Percentiles rank a stretch among this genome's conserved stretches.
Conservation (phyloP, 2,329 filamentous ascomycete species). For the Apiospora kogelbergensis region DNA sequence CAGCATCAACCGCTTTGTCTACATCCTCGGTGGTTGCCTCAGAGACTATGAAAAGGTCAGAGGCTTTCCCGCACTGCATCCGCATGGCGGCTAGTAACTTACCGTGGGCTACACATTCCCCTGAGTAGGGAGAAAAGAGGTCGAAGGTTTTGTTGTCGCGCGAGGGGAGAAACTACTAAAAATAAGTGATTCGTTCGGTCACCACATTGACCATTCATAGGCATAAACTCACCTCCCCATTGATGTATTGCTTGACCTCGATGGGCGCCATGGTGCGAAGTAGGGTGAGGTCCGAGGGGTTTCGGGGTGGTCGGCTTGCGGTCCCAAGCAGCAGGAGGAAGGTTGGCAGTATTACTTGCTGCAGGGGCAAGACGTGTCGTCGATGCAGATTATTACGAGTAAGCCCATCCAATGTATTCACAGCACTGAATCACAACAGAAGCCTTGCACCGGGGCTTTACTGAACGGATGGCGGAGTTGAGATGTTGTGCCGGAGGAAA, state of each 20-base stretch:
- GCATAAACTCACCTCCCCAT: conserved; percentile 16
- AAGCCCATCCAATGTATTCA: not conserved
- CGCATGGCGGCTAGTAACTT: not conserved
- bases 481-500: not conserved
- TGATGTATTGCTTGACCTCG: conserved; percentile 18
- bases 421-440: not conserved
- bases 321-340: not conserved
- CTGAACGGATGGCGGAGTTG: no score
- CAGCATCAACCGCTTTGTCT: conserved; percentile 24
- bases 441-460: not conserved
- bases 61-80: not conserved
- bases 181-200: not conserved
- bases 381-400: not conserved
- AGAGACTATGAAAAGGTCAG: conserved; percentile 7
- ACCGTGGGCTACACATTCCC: conserved; percentile 17
- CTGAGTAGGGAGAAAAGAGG: conserved; percentile 19
- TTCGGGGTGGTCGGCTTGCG: not conserved
- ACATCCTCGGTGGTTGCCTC: conserved; percentile 24
- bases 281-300: not conserved
- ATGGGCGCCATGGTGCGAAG: conserved; percentile 14
- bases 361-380: not conserved
- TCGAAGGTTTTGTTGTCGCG: conserved; percentile 19
- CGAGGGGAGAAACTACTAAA: conserved; percentile 15
- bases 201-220: no score
- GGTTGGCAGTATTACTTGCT: not conserved